Percentiles rank a stretch among this genome's conserved stretches.
These are phyloP conservation scores for Picea glauca DNA, from an alignment of 75 land plant species.

Conservation along the genomic window DNA sequence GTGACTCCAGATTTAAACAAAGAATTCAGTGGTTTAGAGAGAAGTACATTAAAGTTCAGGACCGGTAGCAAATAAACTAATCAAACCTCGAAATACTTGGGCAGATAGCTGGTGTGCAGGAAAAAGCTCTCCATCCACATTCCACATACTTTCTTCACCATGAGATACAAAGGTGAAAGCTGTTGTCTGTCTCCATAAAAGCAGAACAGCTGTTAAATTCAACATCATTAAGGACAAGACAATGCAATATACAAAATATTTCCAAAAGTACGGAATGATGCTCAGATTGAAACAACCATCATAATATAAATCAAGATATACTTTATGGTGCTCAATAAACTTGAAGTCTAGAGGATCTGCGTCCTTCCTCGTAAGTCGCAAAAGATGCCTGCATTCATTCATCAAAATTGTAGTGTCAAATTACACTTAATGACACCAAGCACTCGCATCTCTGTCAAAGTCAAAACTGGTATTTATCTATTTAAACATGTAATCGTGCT, in stretches of 20 bases:
- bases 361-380: slow-evolving; percentile 67
- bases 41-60: slow-evolving; percentile 53
- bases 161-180: slow-evolving; percentile 75
- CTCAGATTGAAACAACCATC: slow-evolving; percentile 1
- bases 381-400: slow-evolving; percentile 66
- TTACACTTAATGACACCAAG: background rate
- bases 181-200: slow-evolving; percentile 49
- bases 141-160: slow-evolving; percentile 82
- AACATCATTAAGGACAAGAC: background rate
- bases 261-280: background rate
- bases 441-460: background rate
- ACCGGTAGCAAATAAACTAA: slow-evolving; percentile 81
- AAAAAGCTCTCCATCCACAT: slow-evolving; percentile 87
- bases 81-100: slow-evolving; percentile 84
- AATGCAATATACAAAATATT: slow-evolving; percentile 1
- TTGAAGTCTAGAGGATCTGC: slow-evolving; percentile 69
- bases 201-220: background rate
- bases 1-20: background rate
- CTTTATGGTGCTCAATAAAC: slow-evolving; percentile 92
- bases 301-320: slow-evolving; percentile 10
- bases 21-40: background rate
- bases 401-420: background rate
- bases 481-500: background rate
- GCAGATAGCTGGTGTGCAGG: slow-evolving; percentile 77
- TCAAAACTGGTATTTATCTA: background rate